Conservation (phyloP, 768 basidiomycete species). For the Mrakia frigida region DNA sequence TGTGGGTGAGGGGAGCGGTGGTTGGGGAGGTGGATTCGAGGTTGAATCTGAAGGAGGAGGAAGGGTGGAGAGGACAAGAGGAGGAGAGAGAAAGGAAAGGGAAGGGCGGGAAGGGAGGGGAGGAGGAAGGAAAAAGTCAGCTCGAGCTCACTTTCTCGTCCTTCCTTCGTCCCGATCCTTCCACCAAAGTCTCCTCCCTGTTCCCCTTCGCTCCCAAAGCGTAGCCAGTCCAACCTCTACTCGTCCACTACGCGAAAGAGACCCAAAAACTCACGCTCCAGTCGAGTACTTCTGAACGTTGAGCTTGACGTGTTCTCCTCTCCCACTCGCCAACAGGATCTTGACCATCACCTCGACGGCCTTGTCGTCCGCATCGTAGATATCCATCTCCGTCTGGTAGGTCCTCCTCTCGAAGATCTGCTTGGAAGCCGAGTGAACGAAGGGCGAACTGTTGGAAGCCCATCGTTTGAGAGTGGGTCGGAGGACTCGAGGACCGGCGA, state of each 20-base stretch:
- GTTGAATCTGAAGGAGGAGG: neutral
- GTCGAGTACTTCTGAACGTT: slow-evolving; percentile 30
- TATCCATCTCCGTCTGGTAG: slow-evolving; percentile 11
- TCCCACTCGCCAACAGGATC: slow-evolving; percentile 25
- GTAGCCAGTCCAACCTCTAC: neutral
- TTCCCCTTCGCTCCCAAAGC: no score
- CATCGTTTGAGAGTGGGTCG: slow-evolving; percentile 19
- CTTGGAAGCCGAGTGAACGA: slow-evolving; percentile 28
- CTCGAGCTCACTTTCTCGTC: neutral
- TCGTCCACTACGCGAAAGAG: neutral
- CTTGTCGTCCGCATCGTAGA: slow-evolving; percentile 32
- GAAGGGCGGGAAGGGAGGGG: neutral
- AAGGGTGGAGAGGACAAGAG: neutral
- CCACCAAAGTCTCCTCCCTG: neutral
- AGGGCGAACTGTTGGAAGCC: slow-evolving; percentile 20
- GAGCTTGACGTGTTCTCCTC: slow-evolving; percentile 29
- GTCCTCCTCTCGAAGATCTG: slow-evolving; percentile 27
- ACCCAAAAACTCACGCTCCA: neutral
- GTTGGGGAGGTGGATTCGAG: neutral
- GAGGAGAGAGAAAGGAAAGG: neutral
- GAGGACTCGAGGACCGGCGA: slow-evolving; percentile 14
- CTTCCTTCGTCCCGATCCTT: neutral
- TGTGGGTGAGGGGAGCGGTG: slow-evolving; percentile 6
- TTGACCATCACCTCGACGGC: slow-evolving; percentile 29
- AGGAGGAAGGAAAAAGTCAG: neutral